phyloP scores from a whole-genome alignment of 2,329 filamentous ascomycete species.

The Acrocalymma vagum region DNA sequence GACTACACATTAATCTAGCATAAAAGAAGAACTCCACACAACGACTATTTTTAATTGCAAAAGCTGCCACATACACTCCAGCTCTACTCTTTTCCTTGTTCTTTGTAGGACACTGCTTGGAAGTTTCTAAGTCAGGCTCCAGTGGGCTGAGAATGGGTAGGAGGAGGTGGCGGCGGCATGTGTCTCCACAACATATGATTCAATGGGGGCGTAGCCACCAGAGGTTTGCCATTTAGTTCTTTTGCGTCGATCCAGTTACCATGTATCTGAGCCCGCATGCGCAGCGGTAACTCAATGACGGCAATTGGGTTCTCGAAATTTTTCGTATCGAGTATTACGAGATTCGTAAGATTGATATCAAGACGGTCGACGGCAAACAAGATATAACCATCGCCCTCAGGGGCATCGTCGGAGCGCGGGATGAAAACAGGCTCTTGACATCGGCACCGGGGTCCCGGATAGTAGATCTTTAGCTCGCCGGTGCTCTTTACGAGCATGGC shows the following conservation, averaged over 20 bases:
- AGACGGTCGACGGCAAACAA: slow-evolving; percentile 53
- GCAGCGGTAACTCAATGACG: slow-evolving; percentile 47
- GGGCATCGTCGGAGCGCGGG: slow-evolving; percentile 48
- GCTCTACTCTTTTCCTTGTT: too few species aligned
- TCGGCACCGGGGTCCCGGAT: slow-evolving; percentile 40
- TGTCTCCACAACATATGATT: too few species aligned
- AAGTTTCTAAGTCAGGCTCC: too few species aligned
- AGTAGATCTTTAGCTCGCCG: slow-evolving; percentile 32
- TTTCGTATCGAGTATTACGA: slow-evolving; percentile 48
- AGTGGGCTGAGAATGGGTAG: too few species aligned
- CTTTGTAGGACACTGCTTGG: too few species aligned
- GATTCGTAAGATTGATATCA: slow-evolving; percentile 31
- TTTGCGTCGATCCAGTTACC: slow-evolving; percentile 65
- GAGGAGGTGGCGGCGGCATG: too few species aligned
- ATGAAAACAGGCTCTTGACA: slow-evolving; percentile 63
- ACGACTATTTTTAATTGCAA: too few species aligned
- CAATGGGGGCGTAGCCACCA: too few species aligned
- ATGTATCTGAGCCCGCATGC: slow-evolving; percentile 37
- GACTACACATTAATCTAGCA: too few species aligned
- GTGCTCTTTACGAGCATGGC: slow-evolving; percentile 20
- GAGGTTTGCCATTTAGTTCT: too few species aligned
- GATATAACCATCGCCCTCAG: slow-evolving; percentile 59
- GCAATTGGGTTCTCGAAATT: slow-evolving; percentile 47
- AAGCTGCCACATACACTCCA: too few species aligned
- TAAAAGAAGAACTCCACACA: too few species aligned